A percentile compares a stretch with the other conserved stretches of the same genome.
Conservation (phyloP, 75 land plant species). For the Chamaecyparis obtusa region DNA sequence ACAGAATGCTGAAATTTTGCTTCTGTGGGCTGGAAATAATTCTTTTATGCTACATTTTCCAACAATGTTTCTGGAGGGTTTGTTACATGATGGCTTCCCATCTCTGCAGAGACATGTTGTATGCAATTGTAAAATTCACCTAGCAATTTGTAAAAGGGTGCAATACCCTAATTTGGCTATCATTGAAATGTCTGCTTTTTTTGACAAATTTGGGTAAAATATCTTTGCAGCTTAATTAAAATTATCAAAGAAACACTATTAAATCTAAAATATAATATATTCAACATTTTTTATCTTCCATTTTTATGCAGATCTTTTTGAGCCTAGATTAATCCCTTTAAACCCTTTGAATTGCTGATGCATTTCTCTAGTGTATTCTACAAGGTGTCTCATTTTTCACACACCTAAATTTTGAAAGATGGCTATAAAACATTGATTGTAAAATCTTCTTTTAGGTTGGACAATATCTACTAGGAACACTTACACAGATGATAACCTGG, state of each 20-base stretch:
- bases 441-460: background rate
- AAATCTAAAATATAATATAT: too few relatives aligned
- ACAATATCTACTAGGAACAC: background rate
- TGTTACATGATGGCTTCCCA: background rate
- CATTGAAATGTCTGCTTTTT: background rate
- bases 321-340: background rate
- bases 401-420: background rate
- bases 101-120: background rate
- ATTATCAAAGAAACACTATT: too few relatives aligned
- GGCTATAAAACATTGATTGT: background rate
- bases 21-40: background rate
- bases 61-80: too few relatives aligned
- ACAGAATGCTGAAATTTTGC: background rate
- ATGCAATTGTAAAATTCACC: background rate
- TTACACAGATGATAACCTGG: background rate
- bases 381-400: background rate
- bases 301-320: background rate
- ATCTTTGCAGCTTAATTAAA: background rate
- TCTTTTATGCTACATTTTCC: background rate
- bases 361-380: background rate
- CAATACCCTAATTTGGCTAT: background rate
- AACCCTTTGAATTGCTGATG: background rate
- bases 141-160: background rate
- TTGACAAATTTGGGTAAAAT: background rate
- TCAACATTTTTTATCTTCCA: background rate